These are phyloP conservation scores for Pseudogymnoascus sp. DNA, from an alignment of 2,329 filamentous ascomycete genomes.

Conservation along the genomic window DNA sequence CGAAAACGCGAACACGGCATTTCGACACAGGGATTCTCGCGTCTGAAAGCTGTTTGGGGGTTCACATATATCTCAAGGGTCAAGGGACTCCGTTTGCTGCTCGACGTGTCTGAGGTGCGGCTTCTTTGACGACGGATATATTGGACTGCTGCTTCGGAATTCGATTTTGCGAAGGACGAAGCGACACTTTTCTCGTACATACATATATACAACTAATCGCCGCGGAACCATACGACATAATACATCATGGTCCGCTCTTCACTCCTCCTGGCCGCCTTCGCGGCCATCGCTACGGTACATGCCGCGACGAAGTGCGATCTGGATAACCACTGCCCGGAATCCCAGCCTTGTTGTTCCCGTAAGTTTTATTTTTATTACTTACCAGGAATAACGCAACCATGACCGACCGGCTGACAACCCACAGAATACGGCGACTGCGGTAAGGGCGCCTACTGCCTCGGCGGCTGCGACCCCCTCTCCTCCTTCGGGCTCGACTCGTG, in stretches of 20 bases:
- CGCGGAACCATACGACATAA: constrained; percentile 19
- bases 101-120: background rate
- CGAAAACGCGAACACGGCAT: background rate
- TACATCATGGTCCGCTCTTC: constrained; percentile 28
- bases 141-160: background rate
- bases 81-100: background rate
- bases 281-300: constrained; percentile 20
- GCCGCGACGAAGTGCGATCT: constrained; percentile 37
- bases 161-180: background rate
- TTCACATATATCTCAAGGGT: background rate
- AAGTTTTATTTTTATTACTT: constrained; percentile 37
- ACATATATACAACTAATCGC: background rate
- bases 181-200: background rate
- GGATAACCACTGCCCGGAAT: constrained; percentile 58
- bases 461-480: constrained; percentile 83
- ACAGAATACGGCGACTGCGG: constrained; percentile 89
- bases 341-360: constrained; percentile 75
- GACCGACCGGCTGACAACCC: constrained; percentile 2
- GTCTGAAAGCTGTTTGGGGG: background rate
- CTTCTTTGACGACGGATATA: background rate
- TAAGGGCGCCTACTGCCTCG: constrained; percentile 88
- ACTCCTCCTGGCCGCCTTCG: constrained; percentile 20
- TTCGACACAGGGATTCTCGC: background rate
- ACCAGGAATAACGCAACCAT: background rate
- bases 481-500: constrained; percentile 81